A percentile compares a stretch with the other conserved stretches of the same genome.
phyloP scores from a whole-genome alignment of 2,329 filamentous ascomycete genomes.

The Teratosphaeria zuluensis region DNA sequence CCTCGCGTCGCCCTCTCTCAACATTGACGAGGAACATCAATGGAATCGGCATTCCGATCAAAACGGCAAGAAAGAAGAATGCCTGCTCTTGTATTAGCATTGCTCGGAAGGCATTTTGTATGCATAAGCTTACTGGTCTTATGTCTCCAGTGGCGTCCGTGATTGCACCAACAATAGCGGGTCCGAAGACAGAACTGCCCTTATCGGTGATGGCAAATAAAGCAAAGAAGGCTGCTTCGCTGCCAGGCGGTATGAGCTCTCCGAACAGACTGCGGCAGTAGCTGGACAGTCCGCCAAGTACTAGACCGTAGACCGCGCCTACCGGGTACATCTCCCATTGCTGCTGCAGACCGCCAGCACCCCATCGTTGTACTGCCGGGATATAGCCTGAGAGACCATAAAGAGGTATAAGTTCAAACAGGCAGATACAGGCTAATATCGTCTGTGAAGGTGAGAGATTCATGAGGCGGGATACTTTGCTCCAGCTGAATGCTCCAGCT shows the following conservation, averaged over 20 bases:
- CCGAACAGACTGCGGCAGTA: slow-evolving; percentile 91
- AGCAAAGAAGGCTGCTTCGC: slow-evolving; percentile 91
- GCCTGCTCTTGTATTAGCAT: slow-evolving; percentile 36
- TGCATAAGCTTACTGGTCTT: slow-evolving; percentile 28
- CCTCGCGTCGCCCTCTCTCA: slow-evolving; percentile 44
- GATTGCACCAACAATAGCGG: slow-evolving; percentile 85
- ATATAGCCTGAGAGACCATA: slow-evolving; percentile 87
- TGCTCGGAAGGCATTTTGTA: slow-evolving; percentile 1
- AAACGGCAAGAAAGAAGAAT: slow-evolving; percentile 79
- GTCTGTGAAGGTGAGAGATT: slow-evolving; percentile 71
- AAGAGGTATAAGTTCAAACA: slow-evolving; percentile 87
- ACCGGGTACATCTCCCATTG: slow-evolving; percentile 96
- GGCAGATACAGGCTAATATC: slow-evolving; percentile 77
- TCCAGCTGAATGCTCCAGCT: slow-evolving; percentile 82
- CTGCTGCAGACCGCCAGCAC: slow-evolving; percentile 77
- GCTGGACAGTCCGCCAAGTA: slow-evolving; percentile 81
- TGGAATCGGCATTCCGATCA: slow-evolving; percentile 78
- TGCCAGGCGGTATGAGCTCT: slow-evolving; percentile 86
- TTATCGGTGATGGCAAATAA: slow-evolving; percentile 98
- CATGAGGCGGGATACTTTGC: slow-evolving; percentile 61
- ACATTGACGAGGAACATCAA: slow-evolving; percentile 80
- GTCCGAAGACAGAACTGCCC: slow-evolving; percentile 85
- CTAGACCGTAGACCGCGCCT: slow-evolving; percentile 82
- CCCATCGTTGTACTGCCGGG: slow-evolving; percentile 63
- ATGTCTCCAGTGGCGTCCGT: slow-evolving; percentile 58